Conservation (phyloP, 805 yeast species). For the Ogataea sp. region DNA sequence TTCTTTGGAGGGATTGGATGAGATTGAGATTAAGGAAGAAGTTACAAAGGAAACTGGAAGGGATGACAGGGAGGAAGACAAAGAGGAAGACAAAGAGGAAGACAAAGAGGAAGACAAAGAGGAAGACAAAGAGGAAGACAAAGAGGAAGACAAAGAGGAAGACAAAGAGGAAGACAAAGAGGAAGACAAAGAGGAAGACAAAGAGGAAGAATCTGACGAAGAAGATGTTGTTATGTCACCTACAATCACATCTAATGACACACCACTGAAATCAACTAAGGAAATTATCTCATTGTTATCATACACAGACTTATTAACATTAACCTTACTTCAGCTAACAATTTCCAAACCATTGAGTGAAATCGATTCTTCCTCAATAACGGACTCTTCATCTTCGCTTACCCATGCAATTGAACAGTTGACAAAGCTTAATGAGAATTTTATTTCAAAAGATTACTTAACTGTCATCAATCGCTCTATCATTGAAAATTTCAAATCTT, state of each 20-base stretch:
- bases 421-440: neutral
- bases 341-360: neutral
- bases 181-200: neutral
- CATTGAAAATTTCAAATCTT: slow-evolving; percentile 7
- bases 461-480: slow-evolving; percentile 1
- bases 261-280: neutral
- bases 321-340: slow-evolving; percentile 2
- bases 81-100: neutral
- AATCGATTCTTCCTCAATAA: neutral
- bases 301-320: slow-evolving; percentile 7
- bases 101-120: neutral
- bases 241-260: neutral
- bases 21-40: too few relatives aligned
- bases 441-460: slow-evolving; percentile 2
- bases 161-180: neutral
- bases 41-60: neutral
- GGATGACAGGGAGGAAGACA: neutral
- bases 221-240: neutral
- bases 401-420: slow-evolving; percentile 4
- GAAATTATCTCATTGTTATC: slow-evolving; percentile 4
- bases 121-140: neutral
- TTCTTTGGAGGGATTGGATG: neutral
- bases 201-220: neutral
- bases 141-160: neutral
- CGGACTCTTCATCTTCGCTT: neutral